phyloP scores from a whole-genome alignment of 768 basidiomycete species.

The Neoboletus brunneissimus region DNA sequence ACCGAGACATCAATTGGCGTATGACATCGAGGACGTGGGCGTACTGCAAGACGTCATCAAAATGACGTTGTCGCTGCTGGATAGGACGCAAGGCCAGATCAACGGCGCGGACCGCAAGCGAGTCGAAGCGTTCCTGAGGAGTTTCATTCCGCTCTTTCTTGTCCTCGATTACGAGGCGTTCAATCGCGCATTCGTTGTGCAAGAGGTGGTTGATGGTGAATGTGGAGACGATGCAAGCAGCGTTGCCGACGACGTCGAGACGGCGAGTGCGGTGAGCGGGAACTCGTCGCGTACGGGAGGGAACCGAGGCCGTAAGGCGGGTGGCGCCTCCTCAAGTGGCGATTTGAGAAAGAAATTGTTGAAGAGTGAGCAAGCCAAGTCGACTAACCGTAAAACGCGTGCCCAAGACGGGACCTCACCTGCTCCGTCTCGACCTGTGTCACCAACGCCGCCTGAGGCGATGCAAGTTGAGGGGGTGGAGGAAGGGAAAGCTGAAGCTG shows the following conservation, averaged over 20 bases:
- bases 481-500: slow-evolving; percentile 25
- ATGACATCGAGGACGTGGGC: slow-evolving; percentile 64
- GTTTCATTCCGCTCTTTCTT: slow-evolving; percentile 74
- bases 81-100: slow-evolving; percentile 79
- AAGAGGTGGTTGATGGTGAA: slow-evolving; percentile 62
- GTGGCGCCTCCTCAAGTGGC: slow-evolving; percentile 43
- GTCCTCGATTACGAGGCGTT: slow-evolving; percentile 69
- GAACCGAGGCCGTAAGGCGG: slow-evolving; percentile 40
- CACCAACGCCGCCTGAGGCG: slow-evolving; percentile 53
- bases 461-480: slow-evolving; percentile 33
- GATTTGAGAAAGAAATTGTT: slow-evolving; percentile 77
- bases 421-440: slow-evolving; percentile 57
- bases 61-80: slow-evolving; percentile 86
- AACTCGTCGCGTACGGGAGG: slow-evolving; percentile 33
- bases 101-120: slow-evolving; percentile 68
- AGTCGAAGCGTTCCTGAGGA: slow-evolving; percentile 80
- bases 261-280: slow-evolving; percentile 27
- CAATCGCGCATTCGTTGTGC: slow-evolving; percentile 65
- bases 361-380: slow-evolving; percentile 82
- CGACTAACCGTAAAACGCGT: slow-evolving; percentile 55
- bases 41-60: slow-evolving; percentile 87
- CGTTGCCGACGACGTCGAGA: slow-evolving; percentile 39
- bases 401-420: slow-evolving; percentile 53
- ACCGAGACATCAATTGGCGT: slow-evolving; percentile 77
- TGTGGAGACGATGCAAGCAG: slow-evolving; percentile 45